Evolutionary conservation across 73 alveolate species (phyloP), one percentile per base, ranked within the genome.

Genomic region (Paraurostyla sp.): DNA sequence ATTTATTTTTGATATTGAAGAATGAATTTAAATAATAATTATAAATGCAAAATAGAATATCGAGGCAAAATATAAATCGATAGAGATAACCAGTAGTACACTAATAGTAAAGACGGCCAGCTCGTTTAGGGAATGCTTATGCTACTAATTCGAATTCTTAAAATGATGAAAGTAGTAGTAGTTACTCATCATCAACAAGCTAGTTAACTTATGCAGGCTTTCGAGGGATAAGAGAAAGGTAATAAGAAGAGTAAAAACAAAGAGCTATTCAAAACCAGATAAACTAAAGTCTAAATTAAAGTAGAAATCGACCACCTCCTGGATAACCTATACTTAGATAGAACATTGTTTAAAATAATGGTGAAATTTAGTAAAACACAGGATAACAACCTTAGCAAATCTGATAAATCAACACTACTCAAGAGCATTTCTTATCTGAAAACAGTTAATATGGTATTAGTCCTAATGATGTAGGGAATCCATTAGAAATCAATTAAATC

Each of bases 151-250:
- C 69, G 4, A 54, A 35, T 54, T 20, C 40, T 54, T 20, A 20
- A n/a, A 58, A 65, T 65, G 82, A 65, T 32, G 25, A 13, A 2
- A 65, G 82, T 22, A 65, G 82, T 40, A 65, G 82, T 65, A n/a
- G n/a, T n/a, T n/a, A n/a, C n/a, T 22, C 46, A 2, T 65, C 82
- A 35, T 65, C 82, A 65, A 65, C 60, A 15, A 38, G 60, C 2
- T 22, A 65, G 7, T 38, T 65, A 65, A 35, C 82, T 22, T 65
- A 65, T 38, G 42, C 35, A 38, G 82, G 82, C 11, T 65, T 65
- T 40, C 7, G 56, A 38, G 82, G 82, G 13, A 35, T 65, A 1
- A 65, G 82, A 40, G 82, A 65, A 9, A 65, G 82, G 41, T 65
- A 65, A 23, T 35, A 35, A 32, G 9, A 38, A 22, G 13, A 65